These are phyloP conservation scores for Salpingoeca rosetta DNA, from an alignment of 78 protist species.

Conservation along the genomic window DNA sequence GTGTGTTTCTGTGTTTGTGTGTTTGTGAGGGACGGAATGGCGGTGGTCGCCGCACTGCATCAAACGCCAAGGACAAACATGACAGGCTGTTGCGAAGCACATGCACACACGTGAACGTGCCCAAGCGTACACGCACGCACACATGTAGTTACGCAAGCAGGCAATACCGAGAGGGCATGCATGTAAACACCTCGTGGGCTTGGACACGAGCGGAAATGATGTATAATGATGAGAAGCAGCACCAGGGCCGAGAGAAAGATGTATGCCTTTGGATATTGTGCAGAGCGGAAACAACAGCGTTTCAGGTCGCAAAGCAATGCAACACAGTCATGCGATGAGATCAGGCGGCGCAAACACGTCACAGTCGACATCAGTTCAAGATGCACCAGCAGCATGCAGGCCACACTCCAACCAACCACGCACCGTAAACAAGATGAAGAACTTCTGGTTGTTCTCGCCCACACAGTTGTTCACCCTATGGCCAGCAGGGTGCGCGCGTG, in stretches of 20 bases:
- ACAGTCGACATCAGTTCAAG: background rate
- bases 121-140: background rate
- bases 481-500: background rate
- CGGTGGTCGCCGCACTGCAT: no score
- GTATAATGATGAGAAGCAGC: background rate
- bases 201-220: background rate
- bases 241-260: background rate
- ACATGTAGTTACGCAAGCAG: no score
- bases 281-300: no score
- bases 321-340: no score
- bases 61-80: background rate
- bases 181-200: background rate
- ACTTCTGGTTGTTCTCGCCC: background rate
- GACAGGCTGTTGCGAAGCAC: background rate
- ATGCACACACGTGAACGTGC: background rate
- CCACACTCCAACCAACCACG: background rate
- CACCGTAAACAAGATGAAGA: background rate
- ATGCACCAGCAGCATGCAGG: background rate
- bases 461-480: background rate
- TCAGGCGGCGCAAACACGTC: background rate
- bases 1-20: no score
- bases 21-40: no score
- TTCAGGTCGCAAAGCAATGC: no score
- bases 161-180: no score
- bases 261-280: no score